Conservation (phyloP, 352 stramenopile species). For the Phytophthora chlamydospora region DNA sequence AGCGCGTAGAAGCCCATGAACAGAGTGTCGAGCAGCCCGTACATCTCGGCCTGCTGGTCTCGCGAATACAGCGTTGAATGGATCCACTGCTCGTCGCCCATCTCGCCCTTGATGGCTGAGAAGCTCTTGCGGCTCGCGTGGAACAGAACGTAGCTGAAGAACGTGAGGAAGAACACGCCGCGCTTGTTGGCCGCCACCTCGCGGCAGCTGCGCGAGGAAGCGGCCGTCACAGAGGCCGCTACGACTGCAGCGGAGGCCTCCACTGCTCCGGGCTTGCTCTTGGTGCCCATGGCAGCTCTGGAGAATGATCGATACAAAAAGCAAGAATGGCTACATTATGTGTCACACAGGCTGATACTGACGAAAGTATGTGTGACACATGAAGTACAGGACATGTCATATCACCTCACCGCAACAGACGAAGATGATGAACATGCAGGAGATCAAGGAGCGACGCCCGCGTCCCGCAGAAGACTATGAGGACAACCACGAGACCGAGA, state of each 20-base stretch:
- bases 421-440: conserved; percentile 69
- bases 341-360: too few relatives aligned
- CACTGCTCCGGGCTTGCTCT: conserved; percentile 2
- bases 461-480: conserved; percentile 11
- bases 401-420: conserved; percentile 3
- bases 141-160: conserved; percentile 85
- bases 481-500: conserved; percentile 30
- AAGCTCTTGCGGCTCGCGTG: conserved; percentile 83
- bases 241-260: conserved; percentile 1
- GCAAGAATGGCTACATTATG: too few relatives aligned
- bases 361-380: too few relatives aligned
- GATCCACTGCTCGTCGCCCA: conserved; percentile 82
- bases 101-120: conserved; percentile 84
- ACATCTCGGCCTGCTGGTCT: conserved; percentile 81
- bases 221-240: conserved; percentile 10
- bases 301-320: neutral
- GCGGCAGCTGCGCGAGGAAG: conserved; percentile 21
- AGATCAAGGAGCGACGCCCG: conserved; percentile 53
- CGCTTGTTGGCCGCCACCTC: conserved; percentile 51
- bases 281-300: conserved; percentile 7
- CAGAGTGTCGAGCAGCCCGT: conserved; percentile 79
- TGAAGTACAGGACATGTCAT: too few relatives aligned
- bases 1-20: conserved; percentile 83
- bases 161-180: conserved; percentile 74
- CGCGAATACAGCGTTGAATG: conserved; percentile 59